Conservation (phyloP, 192 early-diverging fungal genomes). For the Irineochytrium annulatum region DNA sequence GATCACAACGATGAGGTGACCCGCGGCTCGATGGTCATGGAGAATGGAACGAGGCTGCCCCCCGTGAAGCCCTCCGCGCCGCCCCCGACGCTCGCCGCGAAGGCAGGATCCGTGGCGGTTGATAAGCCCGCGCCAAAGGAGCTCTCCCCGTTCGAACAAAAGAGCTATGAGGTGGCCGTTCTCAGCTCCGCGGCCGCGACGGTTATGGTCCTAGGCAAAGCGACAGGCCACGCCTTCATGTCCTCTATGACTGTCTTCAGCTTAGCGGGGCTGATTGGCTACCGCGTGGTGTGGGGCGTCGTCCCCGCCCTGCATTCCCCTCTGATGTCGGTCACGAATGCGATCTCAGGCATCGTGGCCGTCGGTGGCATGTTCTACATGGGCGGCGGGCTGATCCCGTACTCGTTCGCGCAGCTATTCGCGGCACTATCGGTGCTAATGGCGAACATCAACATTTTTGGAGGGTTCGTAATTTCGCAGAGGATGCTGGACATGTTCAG, state of each 20-base stretch:
- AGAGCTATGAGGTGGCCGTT: slow-evolving; percentile 22
- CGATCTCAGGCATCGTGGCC: slow-evolving; percentile 35
- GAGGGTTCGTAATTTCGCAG: slow-evolving; percentile 34
- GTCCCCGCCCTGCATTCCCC: slow-evolving; percentile 36
- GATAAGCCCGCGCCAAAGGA: slow-evolving; percentile 19
- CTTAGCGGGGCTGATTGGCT: slow-evolving; percentile 32
- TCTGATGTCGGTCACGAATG: slow-evolving; percentile 36
- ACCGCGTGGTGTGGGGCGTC: slow-evolving; percentile 38
- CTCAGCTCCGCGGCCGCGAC: slow-evolving; percentile 8
- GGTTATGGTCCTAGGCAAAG: slow-evolving; percentile 24
- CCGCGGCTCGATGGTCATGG: slow-evolving; percentile 26
- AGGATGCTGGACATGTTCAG: slow-evolving; percentile 41
- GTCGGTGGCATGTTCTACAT: slow-evolving; percentile 40
- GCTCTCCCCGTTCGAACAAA: slow-evolving; percentile 25
- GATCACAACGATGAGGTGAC: slow-evolving; percentile 31
- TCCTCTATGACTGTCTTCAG: slow-evolving; percentile 20
- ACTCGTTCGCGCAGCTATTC: slow-evolving; percentile 25
- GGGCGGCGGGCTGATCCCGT: slow-evolving; percentile 29
- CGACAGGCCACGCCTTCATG: slow-evolving; percentile 23
- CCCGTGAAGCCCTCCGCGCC: slow-evolving; percentile 17
- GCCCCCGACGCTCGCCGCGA: slow-evolving; percentile 7
- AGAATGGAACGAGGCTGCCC: slow-evolving; percentile 9
- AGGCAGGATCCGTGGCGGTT: background rate
- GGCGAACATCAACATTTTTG: slow-evolving; percentile 36
- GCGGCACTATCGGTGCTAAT: slow-evolving; percentile 31